Evolutionary conservation across 2,329 filamentous ascomycete species (phyloP).

Genomic region (Fusarium bactridioides): DNA sequence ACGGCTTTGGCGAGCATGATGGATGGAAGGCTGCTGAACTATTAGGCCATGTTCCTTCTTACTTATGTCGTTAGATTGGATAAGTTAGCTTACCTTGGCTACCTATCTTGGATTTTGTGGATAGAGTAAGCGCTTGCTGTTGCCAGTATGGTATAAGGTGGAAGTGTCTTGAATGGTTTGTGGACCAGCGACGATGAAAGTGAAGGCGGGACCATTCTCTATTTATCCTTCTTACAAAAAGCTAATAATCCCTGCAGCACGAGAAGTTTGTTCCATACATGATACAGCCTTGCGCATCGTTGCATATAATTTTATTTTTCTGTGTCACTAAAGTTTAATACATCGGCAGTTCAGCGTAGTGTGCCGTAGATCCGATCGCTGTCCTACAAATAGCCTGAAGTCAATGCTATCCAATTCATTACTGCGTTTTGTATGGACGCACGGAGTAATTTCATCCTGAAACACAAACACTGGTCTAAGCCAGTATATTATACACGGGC

Average conservation of each 20-base stretch:
- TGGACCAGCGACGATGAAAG: accelerated
- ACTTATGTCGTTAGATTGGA: accelerated
- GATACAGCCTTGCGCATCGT: accelerated
- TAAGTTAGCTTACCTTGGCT: background rate
- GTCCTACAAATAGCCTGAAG: background rate
- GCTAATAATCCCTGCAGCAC: background rate
- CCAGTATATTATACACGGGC: background rate
- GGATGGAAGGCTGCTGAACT: accelerated
- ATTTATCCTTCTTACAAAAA: background rate
- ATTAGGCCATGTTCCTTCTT: accelerated
- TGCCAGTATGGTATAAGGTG: background rate
- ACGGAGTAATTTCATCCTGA: background rate
- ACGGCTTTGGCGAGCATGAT: background rate
- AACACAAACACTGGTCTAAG: background rate
- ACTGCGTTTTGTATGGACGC: background rate
- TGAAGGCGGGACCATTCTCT: accelerated
- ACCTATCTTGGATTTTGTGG: accelerated
- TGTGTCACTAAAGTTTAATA: background rate
- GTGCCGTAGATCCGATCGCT: background rate
- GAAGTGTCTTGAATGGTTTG: accelerated
- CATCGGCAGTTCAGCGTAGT: background rate
- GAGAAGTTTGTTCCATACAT: background rate
- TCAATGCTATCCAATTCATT: background rate
- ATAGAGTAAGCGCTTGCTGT: accelerated
- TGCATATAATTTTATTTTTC: background rate